These are phyloP conservation scores for Sporothrix dimorphospora DNA, from an alignment of 2,329 filamentous ascomycete genomes.

Conservation along the genomic window DNA sequence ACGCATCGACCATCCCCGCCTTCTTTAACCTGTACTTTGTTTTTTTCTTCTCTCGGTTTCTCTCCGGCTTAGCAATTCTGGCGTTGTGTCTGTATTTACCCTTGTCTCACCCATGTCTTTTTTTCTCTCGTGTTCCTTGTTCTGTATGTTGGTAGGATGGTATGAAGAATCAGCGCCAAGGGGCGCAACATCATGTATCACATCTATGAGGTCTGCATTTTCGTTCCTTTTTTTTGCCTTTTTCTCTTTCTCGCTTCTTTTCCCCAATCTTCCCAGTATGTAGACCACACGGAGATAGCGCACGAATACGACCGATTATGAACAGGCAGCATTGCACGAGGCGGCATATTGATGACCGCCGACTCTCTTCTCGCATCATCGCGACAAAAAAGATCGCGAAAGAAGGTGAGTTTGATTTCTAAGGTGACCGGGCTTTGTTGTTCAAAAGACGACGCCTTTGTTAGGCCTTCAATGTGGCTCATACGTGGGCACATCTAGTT, in stretches of 20 bases:
- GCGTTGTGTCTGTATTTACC: neutral
- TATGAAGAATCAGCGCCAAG: neutral
- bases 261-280: constrained; percentile 13
- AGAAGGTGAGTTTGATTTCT: neutral
- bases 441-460: too few species aligned
- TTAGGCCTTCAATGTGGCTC: too few species aligned
- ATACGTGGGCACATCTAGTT: neutral
- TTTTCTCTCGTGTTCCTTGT: neutral
- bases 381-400: neutral
- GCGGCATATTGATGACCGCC: too few species aligned
- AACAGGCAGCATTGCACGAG: neutral
- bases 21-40: neutral
- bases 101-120: neutral
- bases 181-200: constrained; percentile 16
- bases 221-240: neutral
- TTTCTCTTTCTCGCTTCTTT: neutral
- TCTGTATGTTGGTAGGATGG: neutral
- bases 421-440: neutral
- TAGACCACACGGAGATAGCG: constrained; percentile 12
- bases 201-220: constrained; percentile 7
- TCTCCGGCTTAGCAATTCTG: constrained; percentile 6
- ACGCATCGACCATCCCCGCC: neutral
- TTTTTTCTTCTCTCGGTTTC: neutral
- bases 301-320: constrained; percentile 16
- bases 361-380: too few species aligned